Base-by-base conservation (phyloP, 352 stramenopile genomes). In the Pythium monospermum region DNA sequence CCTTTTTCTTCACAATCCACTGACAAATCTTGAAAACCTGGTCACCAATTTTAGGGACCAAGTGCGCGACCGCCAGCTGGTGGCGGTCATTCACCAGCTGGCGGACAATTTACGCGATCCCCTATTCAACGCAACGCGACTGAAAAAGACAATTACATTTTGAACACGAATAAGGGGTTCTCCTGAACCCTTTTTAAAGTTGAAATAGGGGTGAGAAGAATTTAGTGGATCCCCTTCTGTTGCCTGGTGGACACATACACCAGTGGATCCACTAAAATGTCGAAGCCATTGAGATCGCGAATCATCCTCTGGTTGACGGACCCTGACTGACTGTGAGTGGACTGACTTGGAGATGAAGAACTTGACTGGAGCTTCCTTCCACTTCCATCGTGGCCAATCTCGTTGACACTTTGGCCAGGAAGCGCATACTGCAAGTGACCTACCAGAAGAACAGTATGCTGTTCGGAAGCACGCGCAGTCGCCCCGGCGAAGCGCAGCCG, bases 391-490 rank as follows among this genome's bases (percentile, higher is more conserved):
- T n/a, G n/a, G n/a, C n/a, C n/a, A n/a, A n/a, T n/a, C n/a, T n/a
- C n/a, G n/a, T n/a, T n/a, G n/a, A n/a, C n/a, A n/a, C n/a, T n/a
- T n/a, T n/a, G n/a, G n/a, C n/a, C n/a, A n/a, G n/a, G n/a, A n/a
- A n/a, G n/a, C n/a, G n/a, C n/a, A n/a, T n/a, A n/a, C n/a, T n/a
- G n/a, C n/a, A n/a, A n/a, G n/a, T n/a, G n/a, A n/a, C n/a, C n/a
- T n/a, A n/a, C n/a, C n/a, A n/a, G n/a, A n/a, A n/a, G n/a, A n/a
- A 2, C 3, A 18, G 40, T 25, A 58, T 59, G 59, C 45, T 58
- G 35, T 71, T 66, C 44, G 45, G 50, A 44, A 61, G 50, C 38
- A 31, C 44, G 35, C 48, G 21, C 30, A 40, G 15, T 13, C 49
- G 30, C 15, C 27, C 19, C 13, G 46, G 49, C 39, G 59, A 68